Base-by-base conservation (phyloP, 495 filamentous ascomycete species). In the Lichenothelia convexa region DNA sequence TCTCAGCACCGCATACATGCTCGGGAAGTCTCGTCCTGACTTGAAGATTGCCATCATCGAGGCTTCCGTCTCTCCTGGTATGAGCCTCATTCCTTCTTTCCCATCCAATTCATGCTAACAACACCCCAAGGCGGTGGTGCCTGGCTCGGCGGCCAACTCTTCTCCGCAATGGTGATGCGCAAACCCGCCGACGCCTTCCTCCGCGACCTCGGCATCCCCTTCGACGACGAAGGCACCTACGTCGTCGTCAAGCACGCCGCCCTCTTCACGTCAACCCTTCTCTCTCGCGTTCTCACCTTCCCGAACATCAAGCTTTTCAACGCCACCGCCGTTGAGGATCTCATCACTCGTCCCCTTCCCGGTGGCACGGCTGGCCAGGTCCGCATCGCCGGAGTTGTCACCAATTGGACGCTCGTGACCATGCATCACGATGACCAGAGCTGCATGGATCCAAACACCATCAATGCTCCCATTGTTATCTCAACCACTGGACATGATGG, bases 261-360 rank as follows among this genome's bases (percentile, higher is more conserved):
- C 4, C 69, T 89, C 34, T 91, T 93, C 62, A 93, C 82, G 18
- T 80, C 75, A 37, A 91, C 84, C 13, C 64, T 93, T 36, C 56
- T 93, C 47, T 75, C 74, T 38, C 75, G 74, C 55, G 84, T 93
- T 12, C 63, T 93, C 24, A 45, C 63, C 17, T 81, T 84, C 65
- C 78, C 79, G 38, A 93, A 93, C 58, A 69, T 93, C 56, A 93
- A 93, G 70, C 71, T 93, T 45, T 93, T 93, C 71, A 93, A 93
- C 50, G 84, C 84, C 30, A 93, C 84, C 27, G 63, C 74, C 18
- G 84, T 93, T 26, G 84, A 93, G 59, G 84, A 93, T 55, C 62
- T 93, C 46, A 85, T 91, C 57, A 91, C 84, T 17, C 77, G 81
- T 21, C 65, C 60, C 3, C n/a, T n/a, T n/a, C n/a, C n/a, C n/a